phyloP scores from a whole-genome alignment of 208 protist genomes.

The Entamoeba moshkovskii region DNA sequence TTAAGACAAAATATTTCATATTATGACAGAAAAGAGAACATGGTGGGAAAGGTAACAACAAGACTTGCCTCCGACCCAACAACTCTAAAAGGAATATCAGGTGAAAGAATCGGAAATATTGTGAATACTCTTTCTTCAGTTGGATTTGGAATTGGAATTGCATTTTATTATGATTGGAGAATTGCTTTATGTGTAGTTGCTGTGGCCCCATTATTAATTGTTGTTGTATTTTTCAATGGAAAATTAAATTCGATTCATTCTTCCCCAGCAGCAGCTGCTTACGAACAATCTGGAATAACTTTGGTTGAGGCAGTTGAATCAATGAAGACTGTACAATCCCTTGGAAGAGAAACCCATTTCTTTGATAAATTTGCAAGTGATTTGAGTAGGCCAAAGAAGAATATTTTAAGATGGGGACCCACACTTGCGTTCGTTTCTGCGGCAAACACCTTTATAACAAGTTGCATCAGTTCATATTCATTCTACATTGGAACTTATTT shows the following conservation, averaged over 20 bases:
- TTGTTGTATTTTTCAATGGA: background rate
- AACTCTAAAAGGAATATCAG: background rate
- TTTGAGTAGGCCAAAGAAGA: background rate
- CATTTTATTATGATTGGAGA: background rate
- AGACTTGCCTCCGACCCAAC: background rate
- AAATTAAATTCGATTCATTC: background rate
- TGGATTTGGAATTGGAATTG: background rate
- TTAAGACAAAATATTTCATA: background rate
- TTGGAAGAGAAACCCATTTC: background rate
- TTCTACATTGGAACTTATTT: background rate
- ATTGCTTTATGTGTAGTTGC: background rate
- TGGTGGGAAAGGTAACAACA: background rate
- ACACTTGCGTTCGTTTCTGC: background rate
- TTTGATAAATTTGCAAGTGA: background rate
- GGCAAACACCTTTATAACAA: background rate
- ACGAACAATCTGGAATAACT: background rate
- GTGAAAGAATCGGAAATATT: background rate
- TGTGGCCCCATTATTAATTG: background rate
- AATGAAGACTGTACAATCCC: background rate
- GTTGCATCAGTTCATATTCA: background rate
- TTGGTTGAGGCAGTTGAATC: background rate
- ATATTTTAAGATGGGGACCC: background rate
- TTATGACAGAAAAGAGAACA: background rate
- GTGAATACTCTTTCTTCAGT: background rate
- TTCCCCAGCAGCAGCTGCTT: background rate